Percentiles rank a stretch among this genome's conserved stretches.
Conservation (phyloP, 2,329 filamentous ascomycete genomes). For the Xylaria sp. region DNA sequence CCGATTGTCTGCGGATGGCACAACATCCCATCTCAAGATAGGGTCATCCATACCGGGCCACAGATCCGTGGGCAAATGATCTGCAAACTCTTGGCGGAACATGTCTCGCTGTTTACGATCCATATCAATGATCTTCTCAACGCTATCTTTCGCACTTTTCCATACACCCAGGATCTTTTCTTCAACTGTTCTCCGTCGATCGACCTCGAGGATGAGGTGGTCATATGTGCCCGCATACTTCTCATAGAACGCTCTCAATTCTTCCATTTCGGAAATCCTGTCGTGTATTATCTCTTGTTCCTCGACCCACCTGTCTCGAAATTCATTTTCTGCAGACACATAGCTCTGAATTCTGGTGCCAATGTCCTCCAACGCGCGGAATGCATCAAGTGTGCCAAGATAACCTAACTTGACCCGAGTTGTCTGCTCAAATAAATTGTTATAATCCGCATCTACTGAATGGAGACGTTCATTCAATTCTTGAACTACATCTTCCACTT, state of each 20-base stretch:
- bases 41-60: constrained; percentile 80
- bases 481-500: constrained; percentile 72
- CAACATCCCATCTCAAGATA: constrained; percentile 63
- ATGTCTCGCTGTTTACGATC: constrained; percentile 79
- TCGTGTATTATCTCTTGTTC: constrained; percentile 75
- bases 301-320: constrained; percentile 74
- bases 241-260: constrained; percentile 84
- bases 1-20: constrained; percentile 51
- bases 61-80: constrained; percentile 86
- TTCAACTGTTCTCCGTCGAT: constrained; percentile 77
- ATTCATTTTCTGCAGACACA: constrained; percentile 71
- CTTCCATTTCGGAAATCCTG: constrained; percentile 79
- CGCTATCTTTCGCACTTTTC: constrained; percentile 78
- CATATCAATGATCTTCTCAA: constrained; percentile 77
- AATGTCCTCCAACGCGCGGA: constrained; percentile 73
- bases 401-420: constrained; percentile 66
- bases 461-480: constrained; percentile 79
- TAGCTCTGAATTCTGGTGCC: constrained; percentile 72
- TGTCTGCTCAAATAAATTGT: constrained; percentile 71
- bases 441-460: constrained; percentile 79
- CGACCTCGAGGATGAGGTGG: constrained; percentile 83
- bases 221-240: constrained; percentile 87
- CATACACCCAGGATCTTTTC: constrained; percentile 79
- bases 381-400: constrained; percentile 68
- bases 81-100: constrained; percentile 84